These are phyloP conservation scores for Umbelopsis vinacea DNA, from an alignment of 192 early-diverging fungal species.

Conservation along the genomic window DNA sequence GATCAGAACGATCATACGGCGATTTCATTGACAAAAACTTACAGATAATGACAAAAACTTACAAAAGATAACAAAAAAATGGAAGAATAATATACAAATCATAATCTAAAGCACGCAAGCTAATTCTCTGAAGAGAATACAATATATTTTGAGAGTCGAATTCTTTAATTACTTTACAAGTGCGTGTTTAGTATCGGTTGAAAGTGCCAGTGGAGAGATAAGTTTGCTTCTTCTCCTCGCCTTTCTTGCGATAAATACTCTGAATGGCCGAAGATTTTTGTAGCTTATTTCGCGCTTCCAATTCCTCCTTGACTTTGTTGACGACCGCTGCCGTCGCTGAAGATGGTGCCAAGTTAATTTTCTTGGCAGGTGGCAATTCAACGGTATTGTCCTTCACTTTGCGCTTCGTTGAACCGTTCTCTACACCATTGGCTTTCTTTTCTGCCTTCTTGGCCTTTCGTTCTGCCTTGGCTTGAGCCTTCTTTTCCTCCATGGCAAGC, in stretches of 20 bases:
- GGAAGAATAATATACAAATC: background rate
- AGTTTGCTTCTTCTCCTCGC: slow-evolving; percentile 35
- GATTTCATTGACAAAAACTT: no score
- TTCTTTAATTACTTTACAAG: background rate
- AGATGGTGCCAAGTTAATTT: slow-evolving; percentile 32
- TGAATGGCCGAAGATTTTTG: slow-evolving; percentile 41
- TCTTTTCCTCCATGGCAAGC: slow-evolving; percentile 55
- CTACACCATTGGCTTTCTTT: slow-evolving; percentile 33
- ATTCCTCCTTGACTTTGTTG: slow-evolving; percentile 48
- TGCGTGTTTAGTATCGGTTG: slow-evolving; percentile 33
- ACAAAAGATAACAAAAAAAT: no score
- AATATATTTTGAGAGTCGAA: background rate
- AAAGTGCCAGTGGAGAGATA: slow-evolving; percentile 46
- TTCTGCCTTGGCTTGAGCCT: slow-evolving; percentile 51
- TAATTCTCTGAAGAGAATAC: background rate
- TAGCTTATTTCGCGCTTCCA: slow-evolving; percentile 37
- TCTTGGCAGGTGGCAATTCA: slow-evolving; percentile 6
- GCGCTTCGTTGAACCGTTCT: slow-evolving; percentile 36
- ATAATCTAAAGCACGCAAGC: no score
- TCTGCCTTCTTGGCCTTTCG: slow-evolving; percentile 47
- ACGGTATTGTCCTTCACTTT: slow-evolving; percentile 26
- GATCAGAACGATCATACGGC: no score
- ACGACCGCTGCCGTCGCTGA: slow-evolving; percentile 47
- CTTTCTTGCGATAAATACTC: slow-evolving; percentile 41
- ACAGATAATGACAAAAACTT: no score